Evolutionary conservation across 2,329 filamentous ascomycete species (phyloP).

Genomic region (Alternaria consortialis): DNA sequence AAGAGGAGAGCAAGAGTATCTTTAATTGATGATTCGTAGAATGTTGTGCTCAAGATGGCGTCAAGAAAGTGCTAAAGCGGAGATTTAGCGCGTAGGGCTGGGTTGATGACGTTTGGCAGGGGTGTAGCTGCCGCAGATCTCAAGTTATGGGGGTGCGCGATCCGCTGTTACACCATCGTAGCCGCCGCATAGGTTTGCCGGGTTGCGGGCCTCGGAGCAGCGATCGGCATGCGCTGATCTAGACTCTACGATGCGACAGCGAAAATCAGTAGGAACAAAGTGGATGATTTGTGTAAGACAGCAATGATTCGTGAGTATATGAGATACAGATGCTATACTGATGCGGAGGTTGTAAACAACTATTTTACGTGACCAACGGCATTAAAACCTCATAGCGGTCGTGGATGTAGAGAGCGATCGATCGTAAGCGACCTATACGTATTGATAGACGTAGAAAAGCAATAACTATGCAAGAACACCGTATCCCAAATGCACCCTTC

Average conservation of each 20-base stretch:
- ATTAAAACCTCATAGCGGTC: slow-evolving; percentile 26
- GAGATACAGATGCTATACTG: slow-evolving; percentile 4
- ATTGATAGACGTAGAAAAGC: slow-evolving; percentile 10
- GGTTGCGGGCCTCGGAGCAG: slow-evolving; percentile 5
- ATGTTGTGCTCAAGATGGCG: slow-evolving; percentile 23
- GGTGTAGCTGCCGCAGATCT: slow-evolving; percentile 15
- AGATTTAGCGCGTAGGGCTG: slow-evolving; percentile 22
- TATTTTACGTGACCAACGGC: slow-evolving; percentile 23
- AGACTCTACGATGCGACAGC: background rate
- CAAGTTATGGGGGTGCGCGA: slow-evolving; percentile 3
- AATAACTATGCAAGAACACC: slow-evolving; percentile 19
- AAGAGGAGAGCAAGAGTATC: background rate
- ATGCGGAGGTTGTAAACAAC: slow-evolving; percentile 13
- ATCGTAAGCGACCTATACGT: slow-evolving; percentile 8
- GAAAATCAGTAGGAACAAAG: background rate
- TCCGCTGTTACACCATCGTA: slow-evolving; percentile 13
- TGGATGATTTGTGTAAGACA: background rate
- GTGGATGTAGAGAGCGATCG: slow-evolving; percentile 16
- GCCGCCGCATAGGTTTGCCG: slow-evolving; percentile 3
- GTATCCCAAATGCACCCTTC: slow-evolving; percentile 21
- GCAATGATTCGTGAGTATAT: slow-evolving; percentile 5
- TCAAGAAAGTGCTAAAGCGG: slow-evolving; percentile 8
- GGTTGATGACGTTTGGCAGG: slow-evolving; percentile 25
- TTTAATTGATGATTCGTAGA: background rate
- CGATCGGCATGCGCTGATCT: slow-evolving; percentile 13